Percentiles rank a stretch among this genome's conserved stretches.
Evolutionary conservation across 1,139 yeast species (phyloP).

Genomic region (Torulaspora pretoriensis): DNA sequence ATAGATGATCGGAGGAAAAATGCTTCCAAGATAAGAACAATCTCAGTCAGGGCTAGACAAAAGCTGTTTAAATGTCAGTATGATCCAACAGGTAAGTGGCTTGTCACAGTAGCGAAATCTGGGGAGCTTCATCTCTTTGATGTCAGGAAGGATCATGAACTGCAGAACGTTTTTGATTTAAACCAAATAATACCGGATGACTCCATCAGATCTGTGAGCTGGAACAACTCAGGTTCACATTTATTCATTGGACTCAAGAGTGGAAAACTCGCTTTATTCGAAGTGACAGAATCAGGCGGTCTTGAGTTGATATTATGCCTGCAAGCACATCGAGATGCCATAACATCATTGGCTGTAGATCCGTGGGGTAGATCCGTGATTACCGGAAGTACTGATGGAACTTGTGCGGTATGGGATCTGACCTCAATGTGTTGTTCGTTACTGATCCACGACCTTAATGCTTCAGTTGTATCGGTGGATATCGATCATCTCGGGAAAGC

Average conservation of each 20-base stretch:
- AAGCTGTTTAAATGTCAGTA: slow-evolving; percentile 44
- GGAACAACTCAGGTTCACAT: slow-evolving; percentile 37
- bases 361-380: slow-evolving; percentile 54
- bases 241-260: slow-evolving; percentile 33
- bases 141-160: slow-evolving; percentile 19
- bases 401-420: slow-evolving; percentile 59
- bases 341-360: slow-evolving; percentile 50
- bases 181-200: slow-evolving; percentile 9
- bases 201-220: slow-evolving; percentile 23
- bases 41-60: slow-evolving; percentile 32
- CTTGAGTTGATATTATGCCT: slow-evolving; percentile 33
- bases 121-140: slow-evolving; percentile 31
- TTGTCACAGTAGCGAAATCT: slow-evolving; percentile 46
- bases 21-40: slow-evolving; percentile 35
- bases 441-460: slow-evolving; percentile 48
- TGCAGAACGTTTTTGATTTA: slow-evolving; percentile 18
- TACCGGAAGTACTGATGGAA: slow-evolving; percentile 68
- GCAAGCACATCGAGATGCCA: slow-evolving; percentile 52
- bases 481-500: slow-evolving; percentile 45
- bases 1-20: slow-evolving; percentile 39
- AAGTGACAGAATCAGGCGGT: slow-evolving; percentile 20
- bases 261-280: slow-evolving; percentile 43
- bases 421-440: slow-evolving; percentile 43
- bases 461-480: slow-evolving; percentile 45
- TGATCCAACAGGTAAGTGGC: slow-evolving; percentile 46